Conservation (phyloP, 352 stramenopile species). For the Phytophthora fragariaefolia region DNA sequence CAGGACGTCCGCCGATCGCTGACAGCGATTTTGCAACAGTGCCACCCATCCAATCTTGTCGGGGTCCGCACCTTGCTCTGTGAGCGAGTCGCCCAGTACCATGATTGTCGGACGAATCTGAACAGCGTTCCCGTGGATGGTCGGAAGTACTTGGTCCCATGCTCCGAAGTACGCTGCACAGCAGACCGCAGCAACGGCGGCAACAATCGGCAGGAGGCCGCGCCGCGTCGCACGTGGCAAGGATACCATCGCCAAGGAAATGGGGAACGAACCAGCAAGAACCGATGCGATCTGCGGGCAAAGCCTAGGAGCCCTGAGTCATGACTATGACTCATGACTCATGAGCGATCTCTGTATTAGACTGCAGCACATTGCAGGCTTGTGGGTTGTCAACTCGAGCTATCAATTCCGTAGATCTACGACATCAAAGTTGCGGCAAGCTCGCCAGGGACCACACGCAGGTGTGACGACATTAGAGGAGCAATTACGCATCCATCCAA, state of each 20-base stretch:
- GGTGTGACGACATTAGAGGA: neutral
- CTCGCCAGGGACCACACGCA: neutral
- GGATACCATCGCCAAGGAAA: slow-evolving; percentile 12
- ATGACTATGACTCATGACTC: too few species aligned
- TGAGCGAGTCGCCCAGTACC: slow-evolving; percentile 75
- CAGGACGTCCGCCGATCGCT: slow-evolving; percentile 61
- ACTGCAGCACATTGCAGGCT: neutral
- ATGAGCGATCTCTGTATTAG: neutral
- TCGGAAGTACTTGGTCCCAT: slow-evolving; percentile 13
- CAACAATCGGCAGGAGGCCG: slow-evolving; percentile 14
- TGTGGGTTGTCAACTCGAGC: neutral
- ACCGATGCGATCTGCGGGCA: slow-evolving; percentile 11
- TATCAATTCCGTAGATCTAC: too few species aligned
- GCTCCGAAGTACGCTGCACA: slow-evolving; percentile 20
- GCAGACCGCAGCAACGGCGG: slow-evolving; percentile 15
- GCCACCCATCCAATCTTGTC: slow-evolving; percentile 50
- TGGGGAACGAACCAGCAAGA: slow-evolving; percentile 25
- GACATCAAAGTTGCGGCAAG: too few species aligned
- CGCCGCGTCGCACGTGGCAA: slow-evolving; percentile 8
- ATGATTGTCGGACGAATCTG: slow-evolving; percentile 42
- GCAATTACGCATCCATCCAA: slow-evolving; percentile 35
- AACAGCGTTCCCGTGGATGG: neutral
- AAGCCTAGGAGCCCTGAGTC: slow-evolving; percentile 2
- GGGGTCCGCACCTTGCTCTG: slow-evolving; percentile 49
- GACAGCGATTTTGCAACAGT: slow-evolving; percentile 54